Evolutionary conservation across 352 stramenopile genomes (phyloP).

Genomic region (Pythium volutum): DNA sequence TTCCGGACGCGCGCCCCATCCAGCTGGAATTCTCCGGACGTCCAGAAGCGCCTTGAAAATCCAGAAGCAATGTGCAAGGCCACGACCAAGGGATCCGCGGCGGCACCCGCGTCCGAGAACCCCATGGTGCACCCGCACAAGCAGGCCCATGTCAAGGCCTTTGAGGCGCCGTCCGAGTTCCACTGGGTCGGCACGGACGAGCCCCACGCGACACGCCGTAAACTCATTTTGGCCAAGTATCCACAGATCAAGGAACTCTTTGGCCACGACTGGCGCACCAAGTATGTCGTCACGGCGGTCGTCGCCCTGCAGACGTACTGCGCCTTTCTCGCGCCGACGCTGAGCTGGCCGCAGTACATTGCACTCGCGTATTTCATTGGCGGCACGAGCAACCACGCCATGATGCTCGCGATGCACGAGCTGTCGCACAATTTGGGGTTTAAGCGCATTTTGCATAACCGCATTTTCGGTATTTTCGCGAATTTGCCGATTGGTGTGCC

Average conservation of each 20-base stretch:
- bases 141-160: conserved; percentile 45
- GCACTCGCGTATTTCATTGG: conserved; percentile 84
- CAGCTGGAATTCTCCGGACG: not conserved
- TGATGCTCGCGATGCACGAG: conserved; percentile 97
- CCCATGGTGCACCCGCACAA: conserved; percentile 29
- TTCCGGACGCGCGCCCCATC: not conserved
- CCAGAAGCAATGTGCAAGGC: conserved; percentile 26
- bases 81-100: conserved; percentile 31
- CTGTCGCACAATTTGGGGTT: conserved; percentile 95
- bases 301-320: conserved; percentile 83
- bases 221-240: conserved; percentile 85
- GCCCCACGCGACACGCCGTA: conserved; percentile 82
- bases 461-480: conserved; percentile 88
- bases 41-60: conserved; percentile 5
- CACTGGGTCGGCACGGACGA: conserved; percentile 84
- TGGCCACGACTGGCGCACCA: conserved; percentile 78
- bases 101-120: conserved; percentile 38
- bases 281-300: conserved; percentile 78
- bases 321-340: conserved; percentile 60
- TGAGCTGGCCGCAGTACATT: conserved; percentile 61
- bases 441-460: conserved; percentile 89
- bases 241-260: conserved; percentile 90
- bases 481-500: conserved; percentile 94
- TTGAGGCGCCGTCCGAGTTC: conserved; percentile 64
- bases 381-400: conserved; percentile 92